Evolutionary conservation across 2,329 filamentous ascomycete genomes (phyloP).

Genomic region (Penicillium corylophilum): DNA sequence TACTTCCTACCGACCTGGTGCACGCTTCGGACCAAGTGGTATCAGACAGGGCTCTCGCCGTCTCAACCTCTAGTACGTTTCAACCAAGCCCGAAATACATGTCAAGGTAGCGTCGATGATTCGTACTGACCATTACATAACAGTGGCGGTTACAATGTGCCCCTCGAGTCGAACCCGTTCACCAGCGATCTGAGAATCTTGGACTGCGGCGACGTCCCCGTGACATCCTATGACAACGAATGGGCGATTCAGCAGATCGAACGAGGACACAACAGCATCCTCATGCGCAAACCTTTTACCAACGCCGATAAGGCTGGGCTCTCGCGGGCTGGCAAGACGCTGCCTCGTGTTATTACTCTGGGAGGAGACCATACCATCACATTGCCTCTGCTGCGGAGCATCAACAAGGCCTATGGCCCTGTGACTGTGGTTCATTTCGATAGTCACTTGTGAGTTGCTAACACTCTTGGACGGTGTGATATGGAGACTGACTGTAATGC

Average conservation of each 20-base stretch:
- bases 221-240: constrained; percentile 81
- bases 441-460: constrained; percentile 51
- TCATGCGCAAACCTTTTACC: constrained; percentile 69
- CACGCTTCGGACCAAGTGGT: constrained; percentile 78
- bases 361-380: constrained; percentile 49
- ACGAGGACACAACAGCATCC: constrained; percentile 74
- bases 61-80: constrained; percentile 78
- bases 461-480: not conserved
- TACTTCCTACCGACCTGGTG: constrained; percentile 80
- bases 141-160: constrained; percentile 85
- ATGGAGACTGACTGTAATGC: not conserved
- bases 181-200: constrained; percentile 76
- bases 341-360: constrained; percentile 78
- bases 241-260: constrained; percentile 83
- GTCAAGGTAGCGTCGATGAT: not conserved
- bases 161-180: constrained; percentile 76
- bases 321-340: constrained; percentile 69
- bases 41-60: constrained; percentile 83
- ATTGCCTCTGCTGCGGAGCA: constrained; percentile 54
- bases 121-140: not conserved
- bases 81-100: not conserved
- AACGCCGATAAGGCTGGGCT: constrained; percentile 66
- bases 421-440: constrained; percentile 66
- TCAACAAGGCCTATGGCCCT: constrained; percentile 65
- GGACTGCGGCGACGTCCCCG: constrained; percentile 81